Base-by-base conservation (phyloP, 1,139 yeast species). In the Sugiyamaella castrensis region DNA sequence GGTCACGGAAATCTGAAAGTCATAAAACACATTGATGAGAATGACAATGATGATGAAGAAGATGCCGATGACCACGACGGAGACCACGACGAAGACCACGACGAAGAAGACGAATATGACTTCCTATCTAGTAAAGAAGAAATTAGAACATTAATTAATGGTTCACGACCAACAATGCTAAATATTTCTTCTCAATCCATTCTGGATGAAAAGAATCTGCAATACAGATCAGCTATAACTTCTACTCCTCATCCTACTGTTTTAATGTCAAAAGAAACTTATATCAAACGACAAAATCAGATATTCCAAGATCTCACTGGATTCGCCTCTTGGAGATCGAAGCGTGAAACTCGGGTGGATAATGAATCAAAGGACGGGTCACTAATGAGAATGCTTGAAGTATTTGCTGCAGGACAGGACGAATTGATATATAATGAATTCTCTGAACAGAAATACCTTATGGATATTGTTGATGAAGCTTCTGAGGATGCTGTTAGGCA, bases 281-380 rank as follows among this genome's bases (percentile, higher is more conserved):
- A 56, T 42, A 46, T 58, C 35, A 48, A 50, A 19, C 51, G 43
- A 41, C 62, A 58, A 47, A 55, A 51, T 36, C 43, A 46, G 15
- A 47, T 57, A 19, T 58, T 57, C 42, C 46, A 55, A 37, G 52
- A 53, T 36, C 49, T 57, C 16, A 55, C 58, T 9, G 58, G 58
- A 9, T 43, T 42, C 43, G 43, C 46, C 12, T 52, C 59, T 10
- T 54, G 57, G 57, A 46, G 50, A 13, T 28, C 36, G 26, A 44
- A 48, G 42, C 51, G 52, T 12, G 51, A 51, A 28, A 41, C 32
- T 12, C 38, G 43, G 7, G 4, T 40, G 6, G 43, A 37, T 31
- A n/a, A 24, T 11, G 30, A 43, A 11, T 36, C 30, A 31, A 43
- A 37, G 7, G 48, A 44, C n/a, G 34, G 50, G 12, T 52, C 50